Evolutionary conservation across 176 grass and related monocot species (phyloP).

Genomic region (Zoysia japonica): DNA sequence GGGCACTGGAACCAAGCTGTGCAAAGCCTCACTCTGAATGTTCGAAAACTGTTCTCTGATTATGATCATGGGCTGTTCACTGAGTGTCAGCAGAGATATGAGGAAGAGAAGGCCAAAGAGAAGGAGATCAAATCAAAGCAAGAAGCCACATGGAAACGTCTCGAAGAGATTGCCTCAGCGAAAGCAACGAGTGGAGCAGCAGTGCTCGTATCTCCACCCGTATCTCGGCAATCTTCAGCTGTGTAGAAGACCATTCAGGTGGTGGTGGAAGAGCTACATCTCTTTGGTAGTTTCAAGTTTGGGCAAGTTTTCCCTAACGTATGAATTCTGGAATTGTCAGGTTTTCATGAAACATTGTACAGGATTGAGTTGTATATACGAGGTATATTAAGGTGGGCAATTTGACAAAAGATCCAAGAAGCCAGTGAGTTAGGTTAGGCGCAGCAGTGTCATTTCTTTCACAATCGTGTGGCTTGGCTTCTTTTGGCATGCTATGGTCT

Average conservation of each 20-base stretch:
- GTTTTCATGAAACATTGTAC: constrained; percentile 49
- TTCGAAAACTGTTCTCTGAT: constrained; percentile 72
- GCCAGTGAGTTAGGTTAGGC: constrained; percentile 40
- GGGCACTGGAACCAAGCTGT: constrained; percentile 85
- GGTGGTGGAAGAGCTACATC: constrained; percentile 36
- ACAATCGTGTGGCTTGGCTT: constrained; percentile 26
- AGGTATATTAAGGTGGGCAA: constrained; percentile 64
- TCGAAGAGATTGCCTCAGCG: constrained; percentile 68
- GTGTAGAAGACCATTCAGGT: constrained; percentile 39
- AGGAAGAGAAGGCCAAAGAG: constrained; percentile 68
- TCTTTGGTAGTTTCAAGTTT: constrained; percentile 10
- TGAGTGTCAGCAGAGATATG: constrained; percentile 53
- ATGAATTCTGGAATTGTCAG: constrained; percentile 30
- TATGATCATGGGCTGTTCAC: constrained; percentile 58
- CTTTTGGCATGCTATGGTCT: constrained; percentile 46
- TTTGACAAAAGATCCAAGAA: constrained; percentile 47
- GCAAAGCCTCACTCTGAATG: constrained; percentile 78
- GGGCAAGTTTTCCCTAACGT: constrained; percentile 23
- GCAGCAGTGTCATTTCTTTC: constrained; percentile 29
- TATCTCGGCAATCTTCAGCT: constrained; percentile 42
- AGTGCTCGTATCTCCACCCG: constrained; percentile 53
- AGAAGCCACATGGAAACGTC: constrained; percentile 64
- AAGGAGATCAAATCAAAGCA: constrained; percentile 55
- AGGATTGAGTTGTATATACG: constrained; percentile 66
- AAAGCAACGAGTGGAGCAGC: constrained; percentile 67